Base-by-base conservation (phyloP, 2,329 filamentous ascomycete genomes). In the Aspergillus sp. region DNA sequence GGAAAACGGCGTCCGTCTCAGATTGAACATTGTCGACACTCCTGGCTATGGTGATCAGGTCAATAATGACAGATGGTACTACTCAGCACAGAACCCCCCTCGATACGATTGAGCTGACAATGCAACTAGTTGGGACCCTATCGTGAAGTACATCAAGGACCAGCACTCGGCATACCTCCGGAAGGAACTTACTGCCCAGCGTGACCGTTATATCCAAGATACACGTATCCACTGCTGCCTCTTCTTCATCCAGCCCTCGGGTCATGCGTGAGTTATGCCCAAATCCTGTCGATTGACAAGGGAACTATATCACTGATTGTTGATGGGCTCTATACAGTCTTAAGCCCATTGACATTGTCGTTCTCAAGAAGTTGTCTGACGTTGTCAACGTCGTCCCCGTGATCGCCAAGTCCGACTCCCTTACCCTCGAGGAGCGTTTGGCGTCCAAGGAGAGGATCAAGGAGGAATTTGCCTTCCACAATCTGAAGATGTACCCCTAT, bases 61-160 rank as follows among this genome's bases (percentile, higher is more conserved):
- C 73, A 98, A 98, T 82, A 98, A 98, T 73, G 93, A 98, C 76
- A 86, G 93, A 80, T 98, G 93, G 75, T 77, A 68, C 57, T 57
- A 44, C 12, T 7, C 12, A 32, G 2, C 8, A 12, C 6, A 28
- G 8, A 6, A 47, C 36, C 36, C 9, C 19, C 12, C 29, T n/a
- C 45, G 29, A n/a, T n/a, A 35, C 29, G 8, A 47, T 19, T 38
- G 39, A 35, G 50, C 55, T 62, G 53, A 63, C 57, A 6, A 32
- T 44, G 50, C 46, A 34, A 42, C 12, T 54, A 77, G 74, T 83
- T 98, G 93, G 93, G 93, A 98, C 68, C 93, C 93, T 54, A 98
- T 98, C 70, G 91, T 98, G 79, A 98, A 98, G 79, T 98, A 98
- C 76, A 98, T 98, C 81, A 98, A 98, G 81, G 93, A 98, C 74